Base-by-base conservation (phyloP, 2,329 filamentous ascomycete genomes). In the Malbranchea cinnamomea region DNA sequence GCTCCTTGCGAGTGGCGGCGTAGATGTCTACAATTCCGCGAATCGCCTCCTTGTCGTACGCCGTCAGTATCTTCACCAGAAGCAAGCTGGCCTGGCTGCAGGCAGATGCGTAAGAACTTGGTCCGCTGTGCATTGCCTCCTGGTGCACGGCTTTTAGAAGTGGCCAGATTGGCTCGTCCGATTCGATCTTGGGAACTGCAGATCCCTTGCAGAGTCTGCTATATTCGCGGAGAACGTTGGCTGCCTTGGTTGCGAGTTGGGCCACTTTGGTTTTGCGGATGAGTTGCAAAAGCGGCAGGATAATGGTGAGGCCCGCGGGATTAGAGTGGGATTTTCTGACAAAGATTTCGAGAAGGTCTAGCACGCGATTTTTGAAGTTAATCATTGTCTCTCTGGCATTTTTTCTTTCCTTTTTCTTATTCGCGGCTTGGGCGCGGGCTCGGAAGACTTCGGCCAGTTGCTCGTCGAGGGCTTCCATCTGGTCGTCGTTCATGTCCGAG, bases 311-410 rank as follows among this genome's bases (percentile, higher is more conserved):
- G 1, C 74, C 70, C 1, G 85, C 59, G 1, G 68, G 56, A 43
- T 74, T 78, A 13, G 66, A 65, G 33, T 78, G 70, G 54, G 89
- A 77, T 42, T 78, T 77, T 52, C 80, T 84, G 39, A 89, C 65
- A 53, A 83, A 95, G 39, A 89, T 78, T 36, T 78, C 72, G 7
- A 95, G 65, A 1, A 95, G 68, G 47, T 95, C 89, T 4, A 95
- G 68, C 4, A 94, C 78, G 23, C 85, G 79, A 53, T 82, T 81
- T 62, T 98, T 98, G 67, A 98, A 93, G 56, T 87, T 85, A 45
- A 92, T 62, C 48, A 95, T 81, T 12, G 74, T 83, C 42, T 87
- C 79, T 49, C 82, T 89, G 32, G 87, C 85, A 36, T 87, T 78
- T 48, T 82, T 82, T 45, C 79, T 78, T 47, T 89, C 76, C 54